A percentile compares a stretch with the other conserved stretches of the same genome.
Conservation (phyloP, 176 grass and related monocot genomes). For the Saccharum officinarum region DNA sequence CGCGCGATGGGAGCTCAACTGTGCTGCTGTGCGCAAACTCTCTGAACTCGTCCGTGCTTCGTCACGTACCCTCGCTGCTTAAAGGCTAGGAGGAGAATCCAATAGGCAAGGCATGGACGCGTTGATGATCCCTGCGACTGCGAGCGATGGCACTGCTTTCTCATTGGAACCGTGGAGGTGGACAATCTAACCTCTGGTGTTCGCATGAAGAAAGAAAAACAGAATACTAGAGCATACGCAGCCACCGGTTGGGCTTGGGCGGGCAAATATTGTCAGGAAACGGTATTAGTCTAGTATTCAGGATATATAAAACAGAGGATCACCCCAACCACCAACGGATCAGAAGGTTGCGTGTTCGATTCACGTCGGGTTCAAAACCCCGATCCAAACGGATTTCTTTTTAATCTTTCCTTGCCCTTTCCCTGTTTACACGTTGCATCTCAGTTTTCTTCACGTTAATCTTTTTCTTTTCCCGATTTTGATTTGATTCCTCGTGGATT, state of each 20-base stretch:
- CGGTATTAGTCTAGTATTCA: not conserved
- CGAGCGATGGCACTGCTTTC: not conserved
- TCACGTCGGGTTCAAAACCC: slow-evolving; percentile 89
- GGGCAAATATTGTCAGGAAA: not conserved
- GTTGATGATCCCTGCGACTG: not conserved
- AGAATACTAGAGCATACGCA: not conserved
- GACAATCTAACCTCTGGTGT: not conserved
- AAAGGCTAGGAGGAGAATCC: not conserved
- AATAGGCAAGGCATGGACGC: not conserved
- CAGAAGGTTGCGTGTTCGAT: slow-evolving; percentile 98
- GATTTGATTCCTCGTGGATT: not conserved
- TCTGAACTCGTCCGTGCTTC: slow-evolving; percentile 28
- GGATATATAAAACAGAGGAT: not conserved
- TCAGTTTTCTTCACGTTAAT: not conserved
- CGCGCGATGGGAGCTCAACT: not conserved
- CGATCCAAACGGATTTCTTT: slow-evolving; percentile 24
- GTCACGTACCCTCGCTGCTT: not conserved
- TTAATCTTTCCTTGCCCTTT: not conserved
- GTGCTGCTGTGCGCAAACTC: not conserved
- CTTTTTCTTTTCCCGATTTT: not conserved
- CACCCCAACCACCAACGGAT: not conserved
- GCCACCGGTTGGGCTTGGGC: not conserved
- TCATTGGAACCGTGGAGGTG: not conserved
- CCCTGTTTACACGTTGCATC: too few species aligned
- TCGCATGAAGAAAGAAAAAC: not conserved